Conservation (phyloP, 192 early-diverging fungal species). For the Coemansia pectinata region DNA sequence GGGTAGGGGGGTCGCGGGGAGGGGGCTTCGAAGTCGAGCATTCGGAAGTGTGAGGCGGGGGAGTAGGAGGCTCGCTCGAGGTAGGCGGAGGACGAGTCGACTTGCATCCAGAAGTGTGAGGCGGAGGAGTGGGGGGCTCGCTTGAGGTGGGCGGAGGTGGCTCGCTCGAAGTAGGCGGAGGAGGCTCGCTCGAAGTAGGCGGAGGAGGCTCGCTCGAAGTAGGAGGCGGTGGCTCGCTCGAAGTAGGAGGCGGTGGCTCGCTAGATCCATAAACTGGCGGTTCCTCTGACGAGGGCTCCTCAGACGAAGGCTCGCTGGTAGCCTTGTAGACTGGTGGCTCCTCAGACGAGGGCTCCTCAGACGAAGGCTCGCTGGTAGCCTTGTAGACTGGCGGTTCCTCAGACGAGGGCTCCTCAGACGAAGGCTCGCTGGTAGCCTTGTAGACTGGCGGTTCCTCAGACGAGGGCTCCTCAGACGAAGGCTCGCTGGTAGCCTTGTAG, state of each 20-base stretch:
- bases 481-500: conserved; percentile 23
- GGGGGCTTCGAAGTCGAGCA: conserved; percentile 10
- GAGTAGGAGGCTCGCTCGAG: neutral
- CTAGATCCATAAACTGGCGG: conserved; percentile 7
- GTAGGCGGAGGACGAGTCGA: conserved; percentile 8
- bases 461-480: conserved; percentile 16
- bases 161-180: conserved; percentile 18
- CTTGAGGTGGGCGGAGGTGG: conserved; percentile 8
- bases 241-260: conserved; percentile 11
- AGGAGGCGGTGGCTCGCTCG: conserved; percentile 7
- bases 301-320: conserved; percentile 11
- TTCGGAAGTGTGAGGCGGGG: neutral
- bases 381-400: conserved; percentile 23
- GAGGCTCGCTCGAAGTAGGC: neutral
- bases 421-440: conserved; percentile 4
- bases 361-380: conserved; percentile 3
- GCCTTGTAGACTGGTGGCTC: conserved; percentile 15
- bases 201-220: conserved; percentile 25
- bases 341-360: conserved; percentile 25
- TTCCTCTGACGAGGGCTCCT: conserved; percentile 17
- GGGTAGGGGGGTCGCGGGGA: too few species aligned
- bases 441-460: conserved; percentile 16
- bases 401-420: conserved; percentile 17
- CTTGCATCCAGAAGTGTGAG: neutral
- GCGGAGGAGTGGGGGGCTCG: conserved; percentile 5